phyloP scores from a whole-genome alignment of 148 eudicot species.

The Persicaria tinctoria region DNA sequence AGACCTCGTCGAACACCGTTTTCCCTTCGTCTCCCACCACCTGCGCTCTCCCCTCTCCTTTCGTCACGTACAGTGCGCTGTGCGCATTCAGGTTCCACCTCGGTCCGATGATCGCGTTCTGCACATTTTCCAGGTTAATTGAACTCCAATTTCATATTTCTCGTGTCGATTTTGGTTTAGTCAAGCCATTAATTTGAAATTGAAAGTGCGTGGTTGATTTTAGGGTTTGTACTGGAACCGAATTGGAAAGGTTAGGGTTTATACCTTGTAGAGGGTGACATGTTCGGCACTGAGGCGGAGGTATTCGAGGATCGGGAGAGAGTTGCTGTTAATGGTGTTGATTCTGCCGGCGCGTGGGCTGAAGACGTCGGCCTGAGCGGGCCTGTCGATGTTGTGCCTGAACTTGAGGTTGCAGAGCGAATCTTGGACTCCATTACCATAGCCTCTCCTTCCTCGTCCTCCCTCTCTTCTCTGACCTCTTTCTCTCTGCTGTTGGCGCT shows the following conservation, averaged over 20 bases:
- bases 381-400: slow-evolving; percentile 25
- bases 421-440: slow-evolving; percentile 30
- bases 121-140: background rate
- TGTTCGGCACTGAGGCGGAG: slow-evolving; percentile 48
- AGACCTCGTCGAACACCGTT: slow-evolving; percentile 38
- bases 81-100: slow-evolving; percentile 59
- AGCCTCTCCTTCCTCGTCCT: background rate
- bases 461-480: background rate
- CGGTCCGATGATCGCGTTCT: slow-evolving; percentile 53
- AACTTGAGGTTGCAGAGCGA: slow-evolving; percentile 33
- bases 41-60: slow-evolving; percentile 45
- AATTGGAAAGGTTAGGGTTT: background rate
- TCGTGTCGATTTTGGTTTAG: too few species aligned
- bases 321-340: slow-evolving; percentile 32
- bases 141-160: background rate
- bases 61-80: slow-evolving; percentile 32
- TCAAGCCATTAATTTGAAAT: too few species aligned
- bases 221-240: background rate
- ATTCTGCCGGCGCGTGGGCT: slow-evolving; percentile 52
- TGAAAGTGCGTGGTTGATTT: background rate
- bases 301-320: slow-evolving; percentile 43
- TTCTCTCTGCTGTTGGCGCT: background rate
- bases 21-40: slow-evolving; percentile 30
- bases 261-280: slow-evolving; percentile 45
- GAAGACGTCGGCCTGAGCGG: slow-evolving; percentile 35